A percentile compares a stretch with the other conserved stretches of the same genome.
phyloP scores from a whole-genome alignment of 192 early-diverging fungal genomes.

The Backusella macrospora region DNA sequence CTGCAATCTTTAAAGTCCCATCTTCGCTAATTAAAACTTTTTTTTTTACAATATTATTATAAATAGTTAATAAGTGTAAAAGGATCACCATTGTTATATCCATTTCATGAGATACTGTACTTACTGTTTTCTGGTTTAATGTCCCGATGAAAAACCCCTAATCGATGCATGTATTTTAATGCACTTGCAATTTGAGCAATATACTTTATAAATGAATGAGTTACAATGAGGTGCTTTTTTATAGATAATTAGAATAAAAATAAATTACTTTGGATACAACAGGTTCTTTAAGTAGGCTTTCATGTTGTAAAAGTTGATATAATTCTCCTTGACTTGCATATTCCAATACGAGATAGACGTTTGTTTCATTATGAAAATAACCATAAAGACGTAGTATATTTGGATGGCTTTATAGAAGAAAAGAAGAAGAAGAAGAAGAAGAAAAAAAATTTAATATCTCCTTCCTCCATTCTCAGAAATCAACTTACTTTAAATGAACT shows the following conservation, averaged over 20 bases:
- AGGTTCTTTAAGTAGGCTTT: slow-evolving; percentile 70
- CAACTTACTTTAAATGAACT: slow-evolving; percentile 73
- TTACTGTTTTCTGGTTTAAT: slow-evolving; percentile 79
- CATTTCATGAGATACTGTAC: neutral
- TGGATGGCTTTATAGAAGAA: slow-evolving; percentile 62
- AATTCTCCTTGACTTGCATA: slow-evolving; percentile 90
- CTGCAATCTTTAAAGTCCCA: slow-evolving; percentile 89
- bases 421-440: neutral
- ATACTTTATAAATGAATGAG: slow-evolving; percentile 63
- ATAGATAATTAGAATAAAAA: neutral
- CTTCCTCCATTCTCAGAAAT: neutral
- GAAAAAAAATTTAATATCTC: too few relatives aligned
- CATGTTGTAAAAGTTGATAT: slow-evolving; percentile 77
- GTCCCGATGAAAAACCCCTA: slow-evolving; percentile 92
- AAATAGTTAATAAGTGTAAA: slow-evolving; percentile 21
- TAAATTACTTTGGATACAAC: slow-evolving; percentile 63
- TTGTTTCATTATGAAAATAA: slow-evolving; percentile 91
- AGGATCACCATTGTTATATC: neutral
- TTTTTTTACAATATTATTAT: neutral
- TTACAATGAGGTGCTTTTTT: too few relatives aligned
- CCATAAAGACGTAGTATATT: slow-evolving; percentile 92
- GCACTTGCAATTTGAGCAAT: slow-evolving; percentile 74
- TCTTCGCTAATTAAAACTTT: slow-evolving; percentile 67
- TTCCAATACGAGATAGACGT: slow-evolving; percentile 92
- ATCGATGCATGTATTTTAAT: slow-evolving; percentile 84